A percentile compares a stretch with the other conserved stretches of the same genome.
These are phyloP conservation scores for Boletus sp. DNA, from an alignment of 1,284 basidiomycete species.

Conservation along the genomic window DNA sequence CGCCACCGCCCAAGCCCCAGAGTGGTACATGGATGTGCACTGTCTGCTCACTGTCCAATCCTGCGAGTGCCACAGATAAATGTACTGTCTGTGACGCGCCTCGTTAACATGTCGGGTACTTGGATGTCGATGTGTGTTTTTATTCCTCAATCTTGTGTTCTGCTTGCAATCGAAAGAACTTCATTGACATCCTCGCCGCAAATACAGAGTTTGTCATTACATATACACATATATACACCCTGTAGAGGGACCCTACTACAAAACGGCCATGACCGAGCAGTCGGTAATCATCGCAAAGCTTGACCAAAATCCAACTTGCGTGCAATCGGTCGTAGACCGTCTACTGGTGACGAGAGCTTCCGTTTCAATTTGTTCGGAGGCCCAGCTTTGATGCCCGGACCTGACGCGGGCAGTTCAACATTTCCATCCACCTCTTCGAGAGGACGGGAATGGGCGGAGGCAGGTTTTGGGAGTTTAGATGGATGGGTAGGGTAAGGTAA, in stretches of 20 bases:
- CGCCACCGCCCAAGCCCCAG: conserved; percentile 33
- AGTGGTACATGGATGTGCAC: conserved; percentile 42
- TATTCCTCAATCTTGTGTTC: conserved; percentile 16
- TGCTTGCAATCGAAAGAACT: conserved; percentile 2
- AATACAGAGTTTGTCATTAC: conserved; percentile 6
- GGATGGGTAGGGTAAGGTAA: conserved; percentile 79
- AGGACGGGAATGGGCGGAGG: conserved; percentile 44
- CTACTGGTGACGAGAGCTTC: conserved; percentile 41
- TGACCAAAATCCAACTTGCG: conserved; percentile 46
- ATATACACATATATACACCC: conserved; percentile 6
- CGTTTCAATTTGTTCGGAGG: conserved; percentile 46
- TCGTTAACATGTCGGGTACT: conserved; percentile 21
- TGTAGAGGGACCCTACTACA: neutral
- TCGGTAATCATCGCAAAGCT: conserved; percentile 10
- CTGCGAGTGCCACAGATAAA: conserved; percentile 33
- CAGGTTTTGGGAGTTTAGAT: conserved; percentile 77
- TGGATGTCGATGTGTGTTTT: conserved; percentile 9
- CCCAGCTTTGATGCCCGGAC: conserved; percentile 38
- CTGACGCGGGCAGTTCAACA: conserved; percentile 40
- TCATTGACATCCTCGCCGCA: neutral
- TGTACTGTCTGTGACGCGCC: conserved; percentile 41
- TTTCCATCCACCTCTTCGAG: conserved; percentile 75
- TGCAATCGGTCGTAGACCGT: conserved; percentile 40
- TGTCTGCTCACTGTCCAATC: conserved; percentile 40
- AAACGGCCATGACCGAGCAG: neutral